Evolutionary conservation across 352 stramenopile species (phyloP), one percentile per base, ranked within the genome.

Genomic region (Globisporangium sylvaticum): DNA sequence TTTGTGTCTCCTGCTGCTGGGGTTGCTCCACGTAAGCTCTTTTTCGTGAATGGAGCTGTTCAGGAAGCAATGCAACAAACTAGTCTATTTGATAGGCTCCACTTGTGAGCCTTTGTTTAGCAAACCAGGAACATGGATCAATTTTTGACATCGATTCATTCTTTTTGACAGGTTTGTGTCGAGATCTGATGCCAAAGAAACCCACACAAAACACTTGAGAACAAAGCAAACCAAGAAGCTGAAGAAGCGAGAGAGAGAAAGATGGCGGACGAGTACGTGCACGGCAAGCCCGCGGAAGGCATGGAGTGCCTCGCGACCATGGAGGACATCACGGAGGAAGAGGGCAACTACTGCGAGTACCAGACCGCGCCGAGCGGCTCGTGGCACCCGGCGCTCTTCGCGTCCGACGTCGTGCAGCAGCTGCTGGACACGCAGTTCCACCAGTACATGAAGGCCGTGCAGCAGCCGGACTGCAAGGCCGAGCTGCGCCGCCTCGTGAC

Each of bases 261-360:
- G 24, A 79, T 79, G 73, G 32, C 62, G 60, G 57, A n/a, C 42
- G 55, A 32, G 20, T 27, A 62, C 29, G 66, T 54, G 10, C 93
- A 98, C 64, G 87, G 92, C 39, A 89, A 84, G 66, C 94, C 94
- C 10, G 64, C 70, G 4, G 87, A 92, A 22, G 91, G 89, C 42
- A 89, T 98, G 77, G 89, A 95, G 71, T 98, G 95, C 75, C 78
- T 98, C 44, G 91, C 87, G 56, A 97, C 92, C 14, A 98, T 98
- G 91, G 95, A 98, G 68, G 94, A 98, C 77, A 98, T 98, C 73
- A 98, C 92, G 14, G 78, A 92, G 62, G 90, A 95, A 46, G 81
- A 90, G 2, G 76, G 81, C 15, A 94, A 94, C 77, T 96, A 95
- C 77, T 91, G 84, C 63, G 94, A 98, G 79, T 98, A 96, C 82